Conservation (phyloP, 352 stramenopile species). For the Pythium apleroticum region DNA sequence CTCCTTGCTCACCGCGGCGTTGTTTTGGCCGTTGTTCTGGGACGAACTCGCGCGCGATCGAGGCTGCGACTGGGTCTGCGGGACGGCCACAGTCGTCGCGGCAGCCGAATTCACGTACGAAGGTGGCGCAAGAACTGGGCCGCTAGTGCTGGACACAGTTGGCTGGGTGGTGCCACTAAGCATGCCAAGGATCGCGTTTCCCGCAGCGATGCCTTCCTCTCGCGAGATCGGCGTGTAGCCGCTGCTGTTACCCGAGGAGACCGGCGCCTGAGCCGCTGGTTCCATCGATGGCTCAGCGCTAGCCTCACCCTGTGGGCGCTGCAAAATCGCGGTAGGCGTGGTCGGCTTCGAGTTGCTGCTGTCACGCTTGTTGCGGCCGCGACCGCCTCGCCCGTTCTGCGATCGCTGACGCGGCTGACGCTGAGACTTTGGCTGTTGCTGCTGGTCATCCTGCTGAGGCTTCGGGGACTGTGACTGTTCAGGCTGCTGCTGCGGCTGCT, state of each 20-base stretch:
- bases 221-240: slow-evolving; percentile 72
- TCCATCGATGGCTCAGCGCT: not conserved
- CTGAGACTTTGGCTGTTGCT: slow-evolving; percentile 22
- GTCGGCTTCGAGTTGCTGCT: slow-evolving; percentile 40
- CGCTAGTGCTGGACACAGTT: slow-evolving; percentile 1
- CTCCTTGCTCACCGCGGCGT: slow-evolving; percentile 68
- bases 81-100: not conserved
- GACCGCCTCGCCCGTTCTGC: slow-evolving; percentile 20
- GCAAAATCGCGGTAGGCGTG: slow-evolving; percentile 61
- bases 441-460: slow-evolving; percentile 17
- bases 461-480: slow-evolving; percentile 11
- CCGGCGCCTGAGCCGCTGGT: not conserved
- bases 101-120: slow-evolving; percentile 5
- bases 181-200: slow-evolving; percentile 84
- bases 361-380: slow-evolving; percentile 32
- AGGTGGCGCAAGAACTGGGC: slow-evolving; percentile 20
- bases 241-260: slow-evolving; percentile 18
- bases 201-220: slow-evolving; percentile 77
- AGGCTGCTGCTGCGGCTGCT: slow-evolving; percentile 25
- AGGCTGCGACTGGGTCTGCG: slow-evolving; percentile 29
- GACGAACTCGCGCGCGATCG: slow-evolving; percentile 23
- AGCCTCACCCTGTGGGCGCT: slow-evolving; percentile 32
- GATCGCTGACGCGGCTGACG: slow-evolving; percentile 32
- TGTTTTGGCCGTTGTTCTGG: slow-evolving; percentile 12
- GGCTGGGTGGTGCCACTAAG: slow-evolving; percentile 42